Evolutionary conservation across 768 basidiomycete genomes (phyloP).

Genomic region (Lactarius trivialis): DNA sequence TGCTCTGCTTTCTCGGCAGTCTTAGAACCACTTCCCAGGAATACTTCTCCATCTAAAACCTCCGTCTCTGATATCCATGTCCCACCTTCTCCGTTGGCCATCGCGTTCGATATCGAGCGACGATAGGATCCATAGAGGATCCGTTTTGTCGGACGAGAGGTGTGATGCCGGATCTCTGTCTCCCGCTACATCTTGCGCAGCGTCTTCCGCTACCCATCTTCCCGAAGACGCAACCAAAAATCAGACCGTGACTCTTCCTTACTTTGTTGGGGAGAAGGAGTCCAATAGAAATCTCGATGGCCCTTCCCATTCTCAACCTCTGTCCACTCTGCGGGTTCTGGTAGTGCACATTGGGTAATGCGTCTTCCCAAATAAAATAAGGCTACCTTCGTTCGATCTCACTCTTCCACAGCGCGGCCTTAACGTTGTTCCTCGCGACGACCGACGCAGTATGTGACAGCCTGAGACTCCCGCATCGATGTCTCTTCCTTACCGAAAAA

Average conservation of each 20-base stretch:
- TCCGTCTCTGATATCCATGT: slow-evolving; percentile 3
- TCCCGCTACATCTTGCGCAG: slow-evolving; percentile 8
- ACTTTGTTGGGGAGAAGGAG: neutral
- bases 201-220: slow-evolving; percentile 13
- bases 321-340: slow-evolving; percentile 19
- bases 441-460: slow-evolving; percentile 64
- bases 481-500: slow-evolving; percentile 3
- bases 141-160: neutral
- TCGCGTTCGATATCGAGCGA: slow-evolving; percentile 10
- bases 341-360: slow-evolving; percentile 22
- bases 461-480: slow-evolving; percentile 3
- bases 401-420: slow-evolving; percentile 49
- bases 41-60: slow-evolving; percentile 5
- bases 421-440: slow-evolving; percentile 79
- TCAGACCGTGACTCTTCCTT: slow-evolving; percentile 2
- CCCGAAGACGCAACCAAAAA: slow-evolving; percentile 12
- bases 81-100: slow-evolving; percentile 12
- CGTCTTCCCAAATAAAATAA: slow-evolving; percentile 4
- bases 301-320: slow-evolving; percentile 5
- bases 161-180: slow-evolving; percentile 1
- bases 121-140: neutral
- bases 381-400: slow-evolving; percentile 4
- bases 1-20: slow-evolving; percentile 4
- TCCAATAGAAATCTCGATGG: slow-evolving; percentile 1
- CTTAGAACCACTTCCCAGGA: slow-evolving; percentile 3